These are phyloP conservation scores for Ploettnerulaceae sp. DNA, from an alignment of 2,329 filamentous ascomycete genomes.

Conservation along the genomic window DNA sequence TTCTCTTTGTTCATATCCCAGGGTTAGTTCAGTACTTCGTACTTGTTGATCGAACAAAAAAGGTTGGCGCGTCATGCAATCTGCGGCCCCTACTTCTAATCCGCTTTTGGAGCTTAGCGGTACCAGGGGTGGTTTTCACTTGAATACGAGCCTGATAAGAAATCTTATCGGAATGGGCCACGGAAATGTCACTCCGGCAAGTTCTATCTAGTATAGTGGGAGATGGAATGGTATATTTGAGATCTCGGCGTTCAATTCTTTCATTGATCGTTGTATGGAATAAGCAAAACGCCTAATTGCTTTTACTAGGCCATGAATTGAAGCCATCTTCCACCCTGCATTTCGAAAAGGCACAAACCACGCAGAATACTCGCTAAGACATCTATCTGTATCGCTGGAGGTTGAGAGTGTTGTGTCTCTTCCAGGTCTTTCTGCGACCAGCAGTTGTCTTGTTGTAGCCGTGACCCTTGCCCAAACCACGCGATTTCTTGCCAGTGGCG, in stretches of 20 bases:
- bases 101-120: no score
- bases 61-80: constrained; percentile 12
- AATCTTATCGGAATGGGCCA: constrained; percentile 3
- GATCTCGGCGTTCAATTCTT: constrained; percentile 7
- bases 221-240: no score
- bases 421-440: constrained; percentile 99
- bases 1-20: no score
- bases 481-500: constrained; percentile 98
- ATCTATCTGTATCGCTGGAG: constrained; percentile 94
- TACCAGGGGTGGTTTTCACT: constrained; percentile 8
- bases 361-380: constrained; percentile 28
- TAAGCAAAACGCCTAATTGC: constrained; percentile 22
- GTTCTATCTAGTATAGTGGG: no score
- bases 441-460: constrained; percentile 97
- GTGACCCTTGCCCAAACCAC: constrained; percentile 99
- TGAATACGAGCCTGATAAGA: constrained; percentile 15
- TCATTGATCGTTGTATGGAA: constrained; percentile 25
- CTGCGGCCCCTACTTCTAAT: no score
- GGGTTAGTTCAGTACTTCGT: no score
- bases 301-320: constrained; percentile 25
- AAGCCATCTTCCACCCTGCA: constrained; percentile 24
- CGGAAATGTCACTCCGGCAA: neutral
- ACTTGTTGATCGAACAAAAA: no score
- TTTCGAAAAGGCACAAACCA: constrained; percentile 24
- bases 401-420: constrained; percentile 98